A percentile compares a stretch with the other conserved stretches of the same genome.
phyloP scores from a whole-genome alignment of 352 stramenopile genomes.

The Aphanomyces invadans region DNA sequence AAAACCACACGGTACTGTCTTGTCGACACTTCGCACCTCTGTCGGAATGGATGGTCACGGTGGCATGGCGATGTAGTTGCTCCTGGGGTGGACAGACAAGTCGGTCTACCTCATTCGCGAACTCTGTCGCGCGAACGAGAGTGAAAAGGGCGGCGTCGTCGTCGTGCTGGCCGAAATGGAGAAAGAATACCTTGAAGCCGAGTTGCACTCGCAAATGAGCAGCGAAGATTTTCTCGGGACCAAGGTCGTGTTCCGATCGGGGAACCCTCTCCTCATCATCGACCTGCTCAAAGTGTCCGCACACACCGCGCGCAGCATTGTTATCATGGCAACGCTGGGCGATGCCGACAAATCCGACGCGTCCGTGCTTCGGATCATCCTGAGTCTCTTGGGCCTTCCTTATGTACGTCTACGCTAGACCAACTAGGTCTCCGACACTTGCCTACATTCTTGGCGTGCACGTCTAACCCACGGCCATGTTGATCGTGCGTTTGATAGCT shows the following conservation, averaged over 20 bases:
- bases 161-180: slow-evolving; percentile 69
- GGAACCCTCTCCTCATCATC: slow-evolving; percentile 67
- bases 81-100: slow-evolving; percentile 84
- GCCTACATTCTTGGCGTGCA: too few species aligned
- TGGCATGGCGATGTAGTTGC: slow-evolving; percentile 44
- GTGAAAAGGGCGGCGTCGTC: slow-evolving; percentile 70
- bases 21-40: neutral
- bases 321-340: slow-evolving; percentile 70
- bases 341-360: slow-evolving; percentile 79
- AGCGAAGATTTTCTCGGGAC: slow-evolving; percentile 57
- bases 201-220: slow-evolving; percentile 56
- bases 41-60: too few species aligned
- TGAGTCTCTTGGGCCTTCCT: slow-evolving; percentile 70
- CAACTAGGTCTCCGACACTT: too few species aligned
- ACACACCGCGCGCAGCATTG: slow-evolving; percentile 62
- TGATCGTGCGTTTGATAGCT: slow-evolving; percentile 26
- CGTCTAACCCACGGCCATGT: too few species aligned
- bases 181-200: slow-evolving; percentile 74
- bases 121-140: slow-evolving; percentile 80
- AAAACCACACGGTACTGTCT: slow-evolving; percentile 57
- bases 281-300: slow-evolving; percentile 77
- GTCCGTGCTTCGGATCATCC: slow-evolving; percentile 60
- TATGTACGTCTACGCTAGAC: slow-evolving; percentile 28
- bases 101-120: slow-evolving; percentile 79
- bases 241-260: slow-evolving; percentile 70